Evolutionary conservation across 306 rosid species (phyloP).

Genomic region (Carpinus viminea): DNA sequence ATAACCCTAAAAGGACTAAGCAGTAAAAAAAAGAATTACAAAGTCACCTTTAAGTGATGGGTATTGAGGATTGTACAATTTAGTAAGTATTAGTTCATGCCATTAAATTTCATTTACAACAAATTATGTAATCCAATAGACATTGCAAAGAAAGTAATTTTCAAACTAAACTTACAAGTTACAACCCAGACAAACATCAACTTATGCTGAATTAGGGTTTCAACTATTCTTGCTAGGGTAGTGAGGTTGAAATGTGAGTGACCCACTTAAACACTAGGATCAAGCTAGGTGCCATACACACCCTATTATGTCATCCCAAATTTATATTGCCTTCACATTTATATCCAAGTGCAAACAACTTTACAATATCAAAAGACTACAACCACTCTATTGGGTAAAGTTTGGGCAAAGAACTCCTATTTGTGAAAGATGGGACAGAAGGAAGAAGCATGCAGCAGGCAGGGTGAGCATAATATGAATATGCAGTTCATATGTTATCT

Average conservation of each 20-base stretch:
- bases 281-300: neutral
- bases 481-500: conserved; percentile 15
- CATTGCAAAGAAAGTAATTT: neutral
- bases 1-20: neutral
- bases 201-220: neutral
- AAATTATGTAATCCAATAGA: neutral
- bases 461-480: conserved; percentile 12
- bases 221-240: neutral
- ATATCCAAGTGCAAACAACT: neutral
- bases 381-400: neutral
- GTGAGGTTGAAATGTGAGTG: neutral
- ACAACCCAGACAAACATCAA: neutral
- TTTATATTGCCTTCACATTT: neutral
- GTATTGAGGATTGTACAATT: neutral
- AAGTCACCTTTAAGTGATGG: neutral
- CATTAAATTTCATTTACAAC: neutral
- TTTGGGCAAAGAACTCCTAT: neutral
- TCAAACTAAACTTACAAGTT: neutral
- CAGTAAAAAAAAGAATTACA: neutral
- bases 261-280: neutral
- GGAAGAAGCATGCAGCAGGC: conserved; percentile 2
- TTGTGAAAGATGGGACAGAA: neutral
- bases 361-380: neutral
- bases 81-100: neutral
- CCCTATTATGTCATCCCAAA: neutral